A percentile compares a stretch with the other conserved stretches of the same genome.
phyloP scores from a whole-genome alignment of 331 rosid species.

The Quercus tomentella region DNA sequence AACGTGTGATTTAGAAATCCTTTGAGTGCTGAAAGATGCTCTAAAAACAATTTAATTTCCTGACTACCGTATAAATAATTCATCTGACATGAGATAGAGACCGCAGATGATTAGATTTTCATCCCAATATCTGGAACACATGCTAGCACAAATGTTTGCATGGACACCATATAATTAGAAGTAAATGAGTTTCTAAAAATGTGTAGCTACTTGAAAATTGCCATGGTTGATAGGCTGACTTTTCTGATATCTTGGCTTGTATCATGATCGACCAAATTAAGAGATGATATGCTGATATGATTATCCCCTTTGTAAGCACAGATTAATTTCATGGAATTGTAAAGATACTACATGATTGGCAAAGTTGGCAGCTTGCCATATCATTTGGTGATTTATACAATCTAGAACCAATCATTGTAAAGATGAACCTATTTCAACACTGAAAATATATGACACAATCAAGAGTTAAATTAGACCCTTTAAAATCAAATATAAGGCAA shows the following conservation, averaged over 20 bases:
- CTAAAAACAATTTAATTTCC: no score
- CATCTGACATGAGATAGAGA: no score
- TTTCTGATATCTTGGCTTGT: not conserved
- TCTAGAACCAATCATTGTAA: not conserved
- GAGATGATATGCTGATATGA: not conserved
- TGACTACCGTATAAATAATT: no score
- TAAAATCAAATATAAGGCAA: not conserved
- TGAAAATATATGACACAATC: not conserved
- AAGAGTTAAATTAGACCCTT: not conserved
- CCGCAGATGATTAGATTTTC: not conserved
- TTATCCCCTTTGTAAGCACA: not conserved
- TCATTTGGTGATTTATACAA: not conserved
- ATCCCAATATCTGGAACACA: not conserved
- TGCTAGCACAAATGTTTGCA: not conserved
- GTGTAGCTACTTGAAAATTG: not conserved
- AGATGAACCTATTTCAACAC: no score
- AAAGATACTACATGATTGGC: not conserved
- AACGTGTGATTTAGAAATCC: no score
- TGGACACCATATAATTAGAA: not conserved
- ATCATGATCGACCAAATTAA: not conserved
- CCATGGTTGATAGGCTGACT: not conserved
- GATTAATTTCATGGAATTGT: not conserved
- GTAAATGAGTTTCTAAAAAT: not conserved
- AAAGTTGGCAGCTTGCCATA: not conserved
- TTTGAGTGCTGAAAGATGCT: no score